phyloP scores from a whole-genome alignment of 2,329 filamentous ascomycete species.

The Colletotrichum salicis region DNA sequence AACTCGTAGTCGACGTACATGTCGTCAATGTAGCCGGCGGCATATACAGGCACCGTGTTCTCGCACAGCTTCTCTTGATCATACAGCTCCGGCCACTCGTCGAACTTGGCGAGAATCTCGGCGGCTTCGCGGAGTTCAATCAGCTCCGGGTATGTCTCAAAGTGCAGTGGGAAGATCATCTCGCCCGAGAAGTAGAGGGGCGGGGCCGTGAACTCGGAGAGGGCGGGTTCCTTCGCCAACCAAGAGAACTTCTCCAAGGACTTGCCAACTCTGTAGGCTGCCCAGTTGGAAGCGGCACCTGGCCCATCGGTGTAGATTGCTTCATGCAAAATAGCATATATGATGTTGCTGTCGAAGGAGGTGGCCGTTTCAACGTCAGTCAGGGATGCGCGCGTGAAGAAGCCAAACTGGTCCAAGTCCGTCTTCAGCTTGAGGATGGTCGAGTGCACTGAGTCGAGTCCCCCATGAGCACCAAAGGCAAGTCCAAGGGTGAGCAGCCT shows the following conservation, averaged over 20 bases:
- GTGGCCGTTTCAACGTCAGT: slow-evolving; percentile 73
- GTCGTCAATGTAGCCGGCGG: slow-evolving; percentile 84
- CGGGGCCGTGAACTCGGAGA: slow-evolving; percentile 45
- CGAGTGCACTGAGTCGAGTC: slow-evolving; percentile 79
- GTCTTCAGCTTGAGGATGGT: slow-evolving; percentile 75
- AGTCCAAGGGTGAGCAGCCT: slow-evolving; percentile 84
- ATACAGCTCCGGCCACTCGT: slow-evolving; percentile 82
- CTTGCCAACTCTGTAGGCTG: slow-evolving; percentile 73
- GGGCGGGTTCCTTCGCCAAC: slow-evolving; percentile 52
- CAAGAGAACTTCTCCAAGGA: slow-evolving; percentile 59
- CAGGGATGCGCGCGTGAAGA: slow-evolving; percentile 78
- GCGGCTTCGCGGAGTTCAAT: slow-evolving; percentile 74
- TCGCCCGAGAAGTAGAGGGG: slow-evolving; percentile 88
- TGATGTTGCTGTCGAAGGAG: slow-evolving; percentile 78
- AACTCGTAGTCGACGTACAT: slow-evolving; percentile 90
- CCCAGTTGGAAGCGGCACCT: slow-evolving; percentile 75
- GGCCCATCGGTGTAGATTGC: slow-evolving; percentile 82
- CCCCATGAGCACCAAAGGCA: slow-evolving; percentile 81
- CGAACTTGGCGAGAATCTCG: slow-evolving; percentile 73
- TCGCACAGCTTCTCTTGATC: slow-evolving; percentile 75
- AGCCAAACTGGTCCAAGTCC: slow-evolving; percentile 81
- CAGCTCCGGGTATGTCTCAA: slow-evolving; percentile 83
- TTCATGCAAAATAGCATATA: slow-evolving; percentile 91
- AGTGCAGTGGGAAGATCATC: slow-evolving; percentile 90
- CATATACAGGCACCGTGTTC: slow-evolving; percentile 88